Conservation (phyloP, 768 basidiomycete species). For the Daedalea quercina region DNA sequence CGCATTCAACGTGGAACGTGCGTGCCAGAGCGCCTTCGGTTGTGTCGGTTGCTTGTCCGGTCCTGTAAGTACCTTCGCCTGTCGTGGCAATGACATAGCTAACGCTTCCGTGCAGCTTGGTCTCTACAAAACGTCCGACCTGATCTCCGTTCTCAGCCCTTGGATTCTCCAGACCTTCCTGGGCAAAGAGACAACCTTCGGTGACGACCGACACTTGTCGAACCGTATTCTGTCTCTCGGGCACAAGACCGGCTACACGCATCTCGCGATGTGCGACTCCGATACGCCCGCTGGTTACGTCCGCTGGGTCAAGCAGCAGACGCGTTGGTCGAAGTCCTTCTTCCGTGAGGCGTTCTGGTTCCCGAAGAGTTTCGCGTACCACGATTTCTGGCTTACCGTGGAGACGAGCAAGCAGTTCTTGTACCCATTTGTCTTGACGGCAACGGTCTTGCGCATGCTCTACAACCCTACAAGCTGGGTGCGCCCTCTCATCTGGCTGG, state of each 20-base stretch:
- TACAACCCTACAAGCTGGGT: slow-evolving; percentile 11
- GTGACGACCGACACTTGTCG: slow-evolving; percentile 8
- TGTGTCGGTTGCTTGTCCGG: slow-evolving; percentile 12
- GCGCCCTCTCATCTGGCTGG: slow-evolving; percentile 14
- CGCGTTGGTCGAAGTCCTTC: slow-evolving; percentile 18
- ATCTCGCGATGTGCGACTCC: slow-evolving; percentile 14
- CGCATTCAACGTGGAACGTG: slow-evolving; percentile 15
- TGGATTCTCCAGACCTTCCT: slow-evolving; percentile 12
- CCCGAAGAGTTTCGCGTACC: slow-evolving; percentile 14
- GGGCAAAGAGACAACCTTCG: slow-evolving; percentile 8
- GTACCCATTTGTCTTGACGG: slow-evolving; percentile 16
- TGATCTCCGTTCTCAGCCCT: slow-evolving; percentile 10
- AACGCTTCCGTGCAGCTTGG: not conserved
- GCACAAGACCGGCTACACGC: slow-evolving; percentile 13
- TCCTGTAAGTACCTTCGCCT: slow-evolving; percentile 1
- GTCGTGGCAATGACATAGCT: not conserved
- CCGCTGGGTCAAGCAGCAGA: slow-evolving; percentile 21
- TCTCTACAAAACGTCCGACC: slow-evolving; percentile 7
- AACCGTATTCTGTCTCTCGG: slow-evolving; percentile 14
- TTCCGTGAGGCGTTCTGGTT: slow-evolving; percentile 20
- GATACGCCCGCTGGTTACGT: slow-evolving; percentile 17
- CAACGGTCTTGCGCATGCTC: slow-evolving; percentile 15
- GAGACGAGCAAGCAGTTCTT: slow-evolving; percentile 17
- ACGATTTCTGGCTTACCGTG: slow-evolving; percentile 16
- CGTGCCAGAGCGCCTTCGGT: slow-evolving; percentile 11